These are phyloP conservation scores for Salvia sclarea DNA, from an alignment of 305 asterid genomes.

Conservation along the genomic window DNA sequence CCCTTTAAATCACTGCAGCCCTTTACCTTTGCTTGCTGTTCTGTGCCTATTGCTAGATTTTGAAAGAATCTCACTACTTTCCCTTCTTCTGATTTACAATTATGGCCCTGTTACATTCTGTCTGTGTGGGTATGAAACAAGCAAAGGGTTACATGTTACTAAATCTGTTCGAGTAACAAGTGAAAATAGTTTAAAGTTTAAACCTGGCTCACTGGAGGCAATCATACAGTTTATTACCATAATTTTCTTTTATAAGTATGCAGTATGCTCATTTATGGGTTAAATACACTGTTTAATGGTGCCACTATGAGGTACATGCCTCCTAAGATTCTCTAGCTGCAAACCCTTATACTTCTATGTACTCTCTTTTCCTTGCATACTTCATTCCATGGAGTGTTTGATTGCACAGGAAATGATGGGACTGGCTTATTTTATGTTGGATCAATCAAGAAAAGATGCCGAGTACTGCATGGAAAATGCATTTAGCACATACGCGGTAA, in stretches of 20 bases:
- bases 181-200: slow-evolving; percentile 21
- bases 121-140: neutral
- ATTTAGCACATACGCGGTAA: slow-evolving; percentile 77
- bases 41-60: neutral
- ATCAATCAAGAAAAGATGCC: slow-evolving; percentile 89
- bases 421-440: slow-evolving; percentile 87
- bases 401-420: slow-evolving; percentile 92
- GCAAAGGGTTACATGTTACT: slow-evolving; percentile 3
- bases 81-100: slow-evolving; percentile 7
- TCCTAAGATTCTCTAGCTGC: neutral
- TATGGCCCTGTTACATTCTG: neutral
- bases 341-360: slow-evolving; percentile 9
- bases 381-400: slow-evolving; percentile 29
- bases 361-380: slow-evolving; percentile 12
- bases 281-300: slow-evolving; percentile 7
- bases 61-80: neutral
- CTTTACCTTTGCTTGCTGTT: slow-evolving; percentile 25
- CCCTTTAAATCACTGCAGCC: neutral
- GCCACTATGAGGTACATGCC: slow-evolving; percentile 23
- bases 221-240: slow-evolving; percentile 10
- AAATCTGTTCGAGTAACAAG: slow-evolving; percentile 14
- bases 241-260: slow-evolving; percentile 13
- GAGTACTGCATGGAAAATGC: slow-evolving; percentile 99
- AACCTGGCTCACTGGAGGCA: slow-evolving; percentile 9
- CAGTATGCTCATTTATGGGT: slow-evolving; percentile 17